Evolutionary conservation across 1,284 basidiomycete genomes (phyloP).

Genomic region (Pterula multifida): DNA sequence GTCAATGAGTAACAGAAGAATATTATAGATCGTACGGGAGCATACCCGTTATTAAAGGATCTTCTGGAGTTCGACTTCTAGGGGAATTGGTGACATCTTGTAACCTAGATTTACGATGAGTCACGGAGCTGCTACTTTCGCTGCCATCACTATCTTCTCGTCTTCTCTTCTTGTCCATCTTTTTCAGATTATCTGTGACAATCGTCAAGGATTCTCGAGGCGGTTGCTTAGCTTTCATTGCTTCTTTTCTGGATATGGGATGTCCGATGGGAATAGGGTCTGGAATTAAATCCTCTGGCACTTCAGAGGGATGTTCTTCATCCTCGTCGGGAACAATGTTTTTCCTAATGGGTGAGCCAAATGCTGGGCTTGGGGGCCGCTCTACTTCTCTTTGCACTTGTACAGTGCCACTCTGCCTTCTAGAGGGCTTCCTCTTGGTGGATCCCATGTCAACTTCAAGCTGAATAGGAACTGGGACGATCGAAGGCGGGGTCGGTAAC

Average conservation of each 20-base stretch:
- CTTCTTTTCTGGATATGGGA: conserved; percentile 3
- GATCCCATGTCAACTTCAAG: conserved; percentile 19
- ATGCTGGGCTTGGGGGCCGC: conserved; percentile 49
- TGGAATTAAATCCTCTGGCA: conserved; percentile 11
- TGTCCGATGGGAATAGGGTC: neutral
- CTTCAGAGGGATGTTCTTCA: conserved; percentile 30
- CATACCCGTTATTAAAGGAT: neutral
- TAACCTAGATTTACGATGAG: neutral
- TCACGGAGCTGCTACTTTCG: neutral
- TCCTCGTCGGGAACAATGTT: conserved; percentile 44
- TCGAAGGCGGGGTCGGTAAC: conserved; percentile 10
- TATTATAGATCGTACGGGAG: neutral
- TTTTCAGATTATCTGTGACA: neutral
- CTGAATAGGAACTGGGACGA: conserved; percentile 13
- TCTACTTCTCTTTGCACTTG: conserved; percentile 29
- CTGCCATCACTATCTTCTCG: neutral
- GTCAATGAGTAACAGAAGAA: neutral
- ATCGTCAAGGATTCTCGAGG: neutral
- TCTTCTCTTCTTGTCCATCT: neutral
- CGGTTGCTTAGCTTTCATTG: neutral
- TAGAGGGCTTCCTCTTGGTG: conserved; percentile 37
- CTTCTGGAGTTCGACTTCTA: neutral
- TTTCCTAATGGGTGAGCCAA: conserved; percentile 48
- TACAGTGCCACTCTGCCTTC: conserved; percentile 59
- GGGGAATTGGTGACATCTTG: neutral